These are phyloP conservation scores for Didymella sp. DNA, from an alignment of 2,329 filamentous ascomycete species.

Conservation along the genomic window DNA sequence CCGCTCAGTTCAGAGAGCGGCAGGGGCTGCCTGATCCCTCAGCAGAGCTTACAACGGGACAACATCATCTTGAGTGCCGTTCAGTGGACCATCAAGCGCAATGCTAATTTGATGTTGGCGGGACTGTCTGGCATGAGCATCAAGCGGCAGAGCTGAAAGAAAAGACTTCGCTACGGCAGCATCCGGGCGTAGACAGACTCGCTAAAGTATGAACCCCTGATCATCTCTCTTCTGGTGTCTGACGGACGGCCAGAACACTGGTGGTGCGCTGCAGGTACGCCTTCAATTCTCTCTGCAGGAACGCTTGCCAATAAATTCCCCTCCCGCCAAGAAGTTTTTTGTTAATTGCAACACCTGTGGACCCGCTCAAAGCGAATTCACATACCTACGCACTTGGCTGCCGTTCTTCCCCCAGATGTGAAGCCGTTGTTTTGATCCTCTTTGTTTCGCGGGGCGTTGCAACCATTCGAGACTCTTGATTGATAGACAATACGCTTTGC, in stretches of 20 bases:
- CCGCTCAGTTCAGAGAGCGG: not conserved
- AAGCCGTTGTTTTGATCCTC: not conserved
- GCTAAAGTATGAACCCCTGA: not conserved
- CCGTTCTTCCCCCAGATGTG: not conserved
- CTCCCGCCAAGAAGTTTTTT: not conserved
- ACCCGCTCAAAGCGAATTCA: not conserved
- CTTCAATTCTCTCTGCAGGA: conserved; percentile 7
- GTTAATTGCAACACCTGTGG: not conserved
- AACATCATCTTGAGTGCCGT: not conserved
- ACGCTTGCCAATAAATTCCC: not conserved
- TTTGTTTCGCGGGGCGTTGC: too few species aligned
- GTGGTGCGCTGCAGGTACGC: conserved; percentile 9
- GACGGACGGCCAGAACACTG: conserved; percentile 2
- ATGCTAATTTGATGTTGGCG: not conserved
- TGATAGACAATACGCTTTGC: not conserved
- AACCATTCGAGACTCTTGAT: not conserved
- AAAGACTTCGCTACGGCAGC: not conserved
- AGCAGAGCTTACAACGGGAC: not conserved
- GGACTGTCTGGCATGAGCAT: not conserved
- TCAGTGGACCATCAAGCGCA: not conserved
- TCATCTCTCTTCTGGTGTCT: not conserved
- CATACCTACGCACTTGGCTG: not conserved
- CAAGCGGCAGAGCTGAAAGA: not conserved
- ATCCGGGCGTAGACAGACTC: not conserved
- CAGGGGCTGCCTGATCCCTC: not conserved